Evolutionary conservation across 495 filamentous ascomycete species (phyloP), one percentile per base, ranked within the genome.

Genomic region (Aspergillus incahuasiensis): DNA sequence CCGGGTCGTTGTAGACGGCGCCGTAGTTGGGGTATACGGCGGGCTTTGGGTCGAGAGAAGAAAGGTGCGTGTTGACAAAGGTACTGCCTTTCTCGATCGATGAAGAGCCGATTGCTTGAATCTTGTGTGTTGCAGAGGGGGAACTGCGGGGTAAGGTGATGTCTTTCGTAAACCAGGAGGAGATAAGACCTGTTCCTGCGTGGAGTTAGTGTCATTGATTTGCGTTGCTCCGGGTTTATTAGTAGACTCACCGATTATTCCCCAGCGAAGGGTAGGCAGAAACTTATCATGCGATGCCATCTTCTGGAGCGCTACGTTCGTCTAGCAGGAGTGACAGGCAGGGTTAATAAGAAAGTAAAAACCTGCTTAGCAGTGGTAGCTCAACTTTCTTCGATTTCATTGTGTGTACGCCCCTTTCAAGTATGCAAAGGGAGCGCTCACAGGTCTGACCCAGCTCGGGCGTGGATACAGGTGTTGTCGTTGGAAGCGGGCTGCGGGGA

Each of bases 61-160:
- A 43, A 81, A 79, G 38, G 20, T 52, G 49, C 19, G 22, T 22
- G 5, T 19, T n/a, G n/a, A 42, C 35, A 11, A 52, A 52, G 40
- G 74, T 64, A 48, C 90, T 73, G 69, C 91, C 91, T 13, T 77
- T 67, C 35, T 70, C 70, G n/a, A 87, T 86, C n/a, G 80, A 69
- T 12, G 86, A 89, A 19, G 87, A 90, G 40, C 87, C 87, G 19
- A 78, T 88, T 9, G 88, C 89, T 18, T 80, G 76, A 48, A 92
- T 71, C 62, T 77, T 74, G 71, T 92, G 89, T 48, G 6, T 42
- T 42, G 49, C 38, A 1, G 1, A 15, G 5, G 35, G 19, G 20
- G 4, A 18, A 0, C 22, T 21, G 19, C 49, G 49, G 12, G 19
- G 11, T 19, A 16, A 7, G 11, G 19, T 42, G 15, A 52, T 24